Base-by-base conservation (phyloP, 495 filamentous ascomycete species). In the Penicillium canescens region DNA sequence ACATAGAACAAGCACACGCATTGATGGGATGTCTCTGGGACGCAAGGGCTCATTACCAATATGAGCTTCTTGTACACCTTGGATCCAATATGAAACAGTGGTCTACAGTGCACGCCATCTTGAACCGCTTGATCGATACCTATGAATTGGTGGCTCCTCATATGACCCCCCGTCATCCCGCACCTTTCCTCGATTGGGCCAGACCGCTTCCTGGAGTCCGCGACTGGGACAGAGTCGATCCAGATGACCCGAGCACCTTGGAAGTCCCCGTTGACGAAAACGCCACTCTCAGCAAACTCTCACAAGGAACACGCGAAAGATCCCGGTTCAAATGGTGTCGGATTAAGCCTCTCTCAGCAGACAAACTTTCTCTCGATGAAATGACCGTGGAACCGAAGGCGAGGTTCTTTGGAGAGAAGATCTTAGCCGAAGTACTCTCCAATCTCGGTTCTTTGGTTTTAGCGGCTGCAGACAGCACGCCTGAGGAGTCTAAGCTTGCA, bases 391-490 rank as follows among this genome's bases (percentile, higher is more conserved):
- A 61, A 44, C 59, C 69, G 7, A 61, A 59, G 26, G 62, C 60
- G 10, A 50, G 61, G 5, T 57, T 60, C 31, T 46, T 69, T 37
- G 54, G 46, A 5, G 52, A 56, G 10, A 50, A 55, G 3, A 55
- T 68, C n/a, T 56, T 75, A 60, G 59, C 39, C 2, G 50, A 67
- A 42, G 49, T 67, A 28, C 63, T 63, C 46, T 55, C 65, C 51
- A 79, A 59, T 51, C 56, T 87, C 21, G 85, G 82, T 0, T 71
- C 59, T 18, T 80, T 87, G 65, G 75, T 84, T 12, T 53, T 86
- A 6, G 62, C 65, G 26, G 81, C 82, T 34, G 74, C 79, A 6
- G 75, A 82, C 53, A 59, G 55, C 6, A 37, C 68, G 24, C 51
- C 65, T n/a, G 61, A 67, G 26, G 67, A 73, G 40, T 68, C 70